Base-by-base conservation (phyloP, 202 grass and related monocot genomes). In the Eragrostis tef region DNA sequence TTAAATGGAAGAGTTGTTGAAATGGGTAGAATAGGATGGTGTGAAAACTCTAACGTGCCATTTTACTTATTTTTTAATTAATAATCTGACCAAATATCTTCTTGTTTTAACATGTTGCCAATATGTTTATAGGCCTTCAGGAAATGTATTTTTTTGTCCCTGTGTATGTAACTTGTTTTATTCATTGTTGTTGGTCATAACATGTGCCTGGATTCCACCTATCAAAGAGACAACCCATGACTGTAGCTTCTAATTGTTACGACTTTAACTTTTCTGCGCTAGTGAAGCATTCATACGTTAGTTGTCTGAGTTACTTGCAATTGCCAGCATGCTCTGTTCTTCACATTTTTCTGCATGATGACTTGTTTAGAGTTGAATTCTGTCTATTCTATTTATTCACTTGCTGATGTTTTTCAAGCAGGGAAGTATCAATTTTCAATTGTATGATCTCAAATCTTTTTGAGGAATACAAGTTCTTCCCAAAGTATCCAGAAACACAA, bases 401-500 rank as follows among this genome's bases (percentile, higher is more conserved):
- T 48, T 60, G 43, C 77, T 85, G 13, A 81, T 81, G 57, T 49
- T 69, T 54, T 42, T 43, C n/a, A 46, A 79, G 24, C 84, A 91
- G 92, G 89, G 92, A 94, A 70, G 73, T 68, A 54, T 77, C 87
- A 34, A 89, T 98, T 74, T 94, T 91, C 74, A 89, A 89, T 53
- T 94, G 86, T 75, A 91, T 98, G 88, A 93, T 98, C 80, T 84
- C 81, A 74, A 98, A 98, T 75, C 63, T 98, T 47, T 98, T 98
- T 64, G 95, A 98, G 82, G 95, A 98, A 78, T 94, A 91, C 88
- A 94, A 98, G 83, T 98, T 93, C 88, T 98, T 94, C 63, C 92
- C 92, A 20, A 89, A 93, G 79, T 98, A 94, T 84, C 95, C 95
- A 67, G 95, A 98, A 54, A 86, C 83, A 54, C 92, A 98, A 74